phyloP scores from a whole-genome alignment of 805 yeast genomes.

The Kodamaea fukazawae region DNA sequence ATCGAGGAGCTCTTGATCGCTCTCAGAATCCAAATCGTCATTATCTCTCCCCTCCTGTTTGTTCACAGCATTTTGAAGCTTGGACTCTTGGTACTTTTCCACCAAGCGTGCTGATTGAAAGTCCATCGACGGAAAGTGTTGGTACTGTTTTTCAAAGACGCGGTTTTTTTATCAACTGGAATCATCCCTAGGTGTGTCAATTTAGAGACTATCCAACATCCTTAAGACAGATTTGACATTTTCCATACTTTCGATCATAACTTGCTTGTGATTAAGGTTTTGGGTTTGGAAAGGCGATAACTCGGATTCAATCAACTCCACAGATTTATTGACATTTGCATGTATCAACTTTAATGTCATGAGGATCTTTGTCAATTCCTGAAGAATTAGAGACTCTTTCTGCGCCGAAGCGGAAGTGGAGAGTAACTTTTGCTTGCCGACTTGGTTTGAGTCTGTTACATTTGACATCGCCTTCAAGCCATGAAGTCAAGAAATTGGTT shows the following conservation, averaged over 20 bases:
- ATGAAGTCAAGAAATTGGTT: no score
- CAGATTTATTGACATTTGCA: slow-evolving; percentile 23
- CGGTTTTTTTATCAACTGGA: no score
- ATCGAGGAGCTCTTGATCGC: slow-evolving; percentile 17
- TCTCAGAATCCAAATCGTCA: slow-evolving; percentile 10
- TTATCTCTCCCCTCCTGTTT: slow-evolving; percentile 17
- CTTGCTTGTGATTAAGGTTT: slow-evolving; percentile 12
- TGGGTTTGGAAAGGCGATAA: slow-evolving; percentile 1
- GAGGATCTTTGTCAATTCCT: slow-evolving; percentile 35
- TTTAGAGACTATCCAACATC: no score
- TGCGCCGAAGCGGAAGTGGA: slow-evolving; percentile 2
- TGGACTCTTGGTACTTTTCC: slow-evolving; percentile 46
- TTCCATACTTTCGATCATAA: slow-evolving; percentile 18
- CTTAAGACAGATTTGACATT: slow-evolving; percentile 17
- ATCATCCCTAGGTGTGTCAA: no score
- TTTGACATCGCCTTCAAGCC: no score
- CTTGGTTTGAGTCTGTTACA: no score
- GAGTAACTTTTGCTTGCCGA: no score
- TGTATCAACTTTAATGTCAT: slow-evolving; percentile 31
- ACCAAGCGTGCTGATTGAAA: slow-evolving; percentile 29
- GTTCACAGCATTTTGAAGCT: slow-evolving; percentile 23
- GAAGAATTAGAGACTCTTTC: slow-evolving; percentile 15
- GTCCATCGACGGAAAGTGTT: slow-evolving; percentile 24
- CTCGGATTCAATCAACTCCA: slow-evolving; percentile 19
- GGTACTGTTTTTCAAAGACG: neutral